These are phyloP conservation scores for Filobasidium wieringae DNA, from an alignment of 768 basidiomycete species.

Conservation along the genomic window DNA sequence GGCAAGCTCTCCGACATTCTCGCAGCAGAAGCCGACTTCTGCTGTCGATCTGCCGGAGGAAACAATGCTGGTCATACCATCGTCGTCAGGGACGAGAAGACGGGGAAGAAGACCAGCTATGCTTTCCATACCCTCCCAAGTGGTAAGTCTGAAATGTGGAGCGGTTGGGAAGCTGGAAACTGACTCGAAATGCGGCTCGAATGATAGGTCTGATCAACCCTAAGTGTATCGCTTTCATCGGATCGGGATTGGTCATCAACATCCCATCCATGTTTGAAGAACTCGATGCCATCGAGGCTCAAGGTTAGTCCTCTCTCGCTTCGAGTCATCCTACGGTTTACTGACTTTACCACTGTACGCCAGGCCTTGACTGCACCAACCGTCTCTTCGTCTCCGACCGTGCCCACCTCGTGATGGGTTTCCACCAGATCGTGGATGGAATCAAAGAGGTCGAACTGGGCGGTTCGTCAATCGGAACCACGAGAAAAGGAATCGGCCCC, in stretches of 20 bases:
- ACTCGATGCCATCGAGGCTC: conserved; percentile 66
- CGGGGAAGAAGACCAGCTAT: conserved; percentile 56
- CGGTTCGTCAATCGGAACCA: conserved; percentile 79
- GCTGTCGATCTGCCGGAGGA: conserved; percentile 91
- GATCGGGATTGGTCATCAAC: conserved; percentile 91
- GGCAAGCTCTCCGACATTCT: conserved; percentile 91
- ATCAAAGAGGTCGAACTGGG: conserved; percentile 96
- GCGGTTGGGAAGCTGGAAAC: no score
- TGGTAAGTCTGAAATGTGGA: conserved; percentile 46
- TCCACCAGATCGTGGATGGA: conserved; percentile 98
- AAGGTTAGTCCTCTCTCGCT: conserved; percentile 49
- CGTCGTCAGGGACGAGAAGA: conserved; percentile 59
- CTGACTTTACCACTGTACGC: conserved; percentile 1
- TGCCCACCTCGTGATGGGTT: conserved; percentile 94
- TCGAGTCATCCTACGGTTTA: neutral
- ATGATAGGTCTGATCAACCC: conserved; percentile 69
- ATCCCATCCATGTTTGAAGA: conserved; percentile 89
- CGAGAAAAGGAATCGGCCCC: conserved; percentile 95
- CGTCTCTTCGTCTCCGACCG: conserved; percentile 90
- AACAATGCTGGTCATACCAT: conserved; percentile 99
- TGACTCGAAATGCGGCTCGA: neutral
- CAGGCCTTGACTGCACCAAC: conserved; percentile 72
- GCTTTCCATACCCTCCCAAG: conserved; percentile 93
- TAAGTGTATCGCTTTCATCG: conserved; percentile 72
- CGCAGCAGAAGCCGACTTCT: conserved; percentile 75